Conservation (phyloP, 345 rosid genomes). For the Brassica nigra region DNA sequence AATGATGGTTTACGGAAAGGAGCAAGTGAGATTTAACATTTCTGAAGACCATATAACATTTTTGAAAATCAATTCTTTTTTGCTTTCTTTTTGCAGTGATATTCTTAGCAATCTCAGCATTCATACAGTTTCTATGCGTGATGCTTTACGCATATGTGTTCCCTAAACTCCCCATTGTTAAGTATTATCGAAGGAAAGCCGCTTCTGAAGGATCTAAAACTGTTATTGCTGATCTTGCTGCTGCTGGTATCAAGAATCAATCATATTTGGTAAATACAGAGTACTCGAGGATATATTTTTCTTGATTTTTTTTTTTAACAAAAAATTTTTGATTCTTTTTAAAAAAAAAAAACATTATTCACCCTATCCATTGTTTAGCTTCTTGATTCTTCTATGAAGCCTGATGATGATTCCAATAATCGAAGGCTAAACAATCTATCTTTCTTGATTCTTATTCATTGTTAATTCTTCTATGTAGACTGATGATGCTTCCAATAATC, state of each 20-base stretch:
- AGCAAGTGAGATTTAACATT: constrained; percentile 50
- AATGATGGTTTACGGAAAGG: constrained; percentile 74
- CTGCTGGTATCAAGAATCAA: constrained; percentile 70
- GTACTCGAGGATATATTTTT: neutral
- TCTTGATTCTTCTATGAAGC: too few species aligned
- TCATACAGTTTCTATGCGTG: constrained; percentile 62
- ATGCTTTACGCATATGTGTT: constrained; percentile 64
- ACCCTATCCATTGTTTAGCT: neutral
- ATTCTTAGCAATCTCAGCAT: constrained; percentile 65
- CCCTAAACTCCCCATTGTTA: constrained; percentile 76
- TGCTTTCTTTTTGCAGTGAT: constrained; percentile 46
- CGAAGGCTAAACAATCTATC: constrained; percentile 48
- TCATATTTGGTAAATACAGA: constrained; percentile 27
- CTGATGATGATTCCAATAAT: constrained; percentile 35
- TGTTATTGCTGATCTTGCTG: constrained; percentile 83
- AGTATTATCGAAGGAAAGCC: constrained; percentile 78
- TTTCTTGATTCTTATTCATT: neutral
- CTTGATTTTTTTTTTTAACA: neutral
- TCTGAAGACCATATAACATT: neutral
- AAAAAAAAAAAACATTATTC: neutral
- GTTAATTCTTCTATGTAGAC: constrained; percentile 41
- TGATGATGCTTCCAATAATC: constrained; percentile 40
- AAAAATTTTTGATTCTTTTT: neutral
- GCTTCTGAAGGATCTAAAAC: constrained; percentile 87
- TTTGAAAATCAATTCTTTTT: neutral